Evolutionary conservation across 2,329 filamentous ascomycete genomes (phyloP).

Genomic region (Stagonosporopsis cucurbitacearum): DNA sequence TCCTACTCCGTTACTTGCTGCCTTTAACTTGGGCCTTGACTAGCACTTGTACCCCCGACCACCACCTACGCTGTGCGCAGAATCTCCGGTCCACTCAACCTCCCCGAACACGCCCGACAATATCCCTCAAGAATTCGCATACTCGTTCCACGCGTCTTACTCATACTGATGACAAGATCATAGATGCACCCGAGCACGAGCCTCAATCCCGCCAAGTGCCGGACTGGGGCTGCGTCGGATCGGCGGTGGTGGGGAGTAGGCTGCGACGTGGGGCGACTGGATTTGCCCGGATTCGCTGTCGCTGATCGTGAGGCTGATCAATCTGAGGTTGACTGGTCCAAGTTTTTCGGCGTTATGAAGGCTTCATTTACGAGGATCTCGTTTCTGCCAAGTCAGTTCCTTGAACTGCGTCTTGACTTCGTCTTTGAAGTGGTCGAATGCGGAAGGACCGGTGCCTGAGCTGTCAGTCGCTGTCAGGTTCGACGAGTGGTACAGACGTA

Average conservation of each 20-base stretch:
- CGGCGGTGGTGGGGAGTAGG: slow-evolving; percentile 46
- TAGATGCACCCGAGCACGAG: slow-evolving; percentile 54
- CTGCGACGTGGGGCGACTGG: slow-evolving; percentile 52
- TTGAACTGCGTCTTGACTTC: slow-evolving; percentile 59
- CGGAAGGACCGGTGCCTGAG: slow-evolving; percentile 46
- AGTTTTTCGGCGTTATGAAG: too few relatives aligned
- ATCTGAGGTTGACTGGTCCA: too few relatives aligned
- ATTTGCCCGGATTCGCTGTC: slow-evolving; percentile 53
- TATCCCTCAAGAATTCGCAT: slow-evolving; percentile 45
- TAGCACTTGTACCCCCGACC: too few relatives aligned
- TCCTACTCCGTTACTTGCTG: too few relatives aligned
- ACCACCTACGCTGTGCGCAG: slow-evolving; percentile 21
- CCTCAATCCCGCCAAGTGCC: slow-evolving; percentile 50
- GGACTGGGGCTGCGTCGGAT: slow-evolving; percentile 32
- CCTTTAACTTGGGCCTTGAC: too few relatives aligned
- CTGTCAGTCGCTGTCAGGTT: background rate
- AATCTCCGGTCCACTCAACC: slow-evolving; percentile 39
- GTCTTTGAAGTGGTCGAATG: slow-evolving; percentile 60
- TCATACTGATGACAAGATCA: slow-evolving; percentile 53
- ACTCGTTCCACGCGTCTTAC: slow-evolving; percentile 56
- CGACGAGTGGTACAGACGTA: slow-evolving; percentile 49
- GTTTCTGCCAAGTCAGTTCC: slow-evolving; percentile 48
- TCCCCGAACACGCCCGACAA: slow-evolving; percentile 47
- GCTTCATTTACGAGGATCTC: slow-evolving; percentile 30
- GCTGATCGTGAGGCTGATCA: slow-evolving; percentile 54